Base-by-base conservation (phyloP, 768 basidiomycete species). In the Russula compacta region DNA sequence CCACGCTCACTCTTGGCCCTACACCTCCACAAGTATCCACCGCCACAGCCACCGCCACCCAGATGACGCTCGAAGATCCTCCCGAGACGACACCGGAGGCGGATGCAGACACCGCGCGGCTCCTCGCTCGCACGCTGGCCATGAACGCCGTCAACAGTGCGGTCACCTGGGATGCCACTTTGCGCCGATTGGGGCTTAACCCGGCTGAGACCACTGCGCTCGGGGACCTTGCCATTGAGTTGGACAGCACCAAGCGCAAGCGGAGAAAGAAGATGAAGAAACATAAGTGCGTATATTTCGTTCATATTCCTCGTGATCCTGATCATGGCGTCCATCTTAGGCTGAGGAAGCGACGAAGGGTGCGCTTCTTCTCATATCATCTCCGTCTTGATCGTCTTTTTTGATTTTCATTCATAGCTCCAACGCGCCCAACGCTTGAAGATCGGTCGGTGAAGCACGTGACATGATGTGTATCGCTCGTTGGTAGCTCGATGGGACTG, bases 251-350 rank as follows among this genome's bases (percentile, higher is more conserved):
- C 33, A 88, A 86, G 78, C 82, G 90, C 72, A 93, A 93, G 79
- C 80, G 83, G 67, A 78, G 83, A 78, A 88, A 85, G 84, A 95
- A 95, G 84, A 95, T 95, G 86, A 92, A 87, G 81, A 95, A 94
- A 76, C 93, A 95, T 73, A 95, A 95, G 92, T 92, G 69, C 73
- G 89, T 79, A 51, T 29, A 32, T 29, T 56, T 46, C 47, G 56
- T 60, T 42, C 15, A 19, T 59, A 59, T 59, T 56, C 50, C 47
- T 59, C 40, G 46, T 47, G 46, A n/a, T 14, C 60, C 44, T 52
- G 40, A 50, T 36, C 43, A 32, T 52, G 53, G 10, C 39, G 29
- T 51, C 33, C 29, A 61, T 52, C 65, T 6, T 64, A 92, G 91
- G 78, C 81, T 91, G 69, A 90, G 86, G 84, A 95, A 95, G 79